phyloP scores from a whole-genome alignment of 1,284 basidiomycete genomes.

The Ganoderma lucidum region DNA sequence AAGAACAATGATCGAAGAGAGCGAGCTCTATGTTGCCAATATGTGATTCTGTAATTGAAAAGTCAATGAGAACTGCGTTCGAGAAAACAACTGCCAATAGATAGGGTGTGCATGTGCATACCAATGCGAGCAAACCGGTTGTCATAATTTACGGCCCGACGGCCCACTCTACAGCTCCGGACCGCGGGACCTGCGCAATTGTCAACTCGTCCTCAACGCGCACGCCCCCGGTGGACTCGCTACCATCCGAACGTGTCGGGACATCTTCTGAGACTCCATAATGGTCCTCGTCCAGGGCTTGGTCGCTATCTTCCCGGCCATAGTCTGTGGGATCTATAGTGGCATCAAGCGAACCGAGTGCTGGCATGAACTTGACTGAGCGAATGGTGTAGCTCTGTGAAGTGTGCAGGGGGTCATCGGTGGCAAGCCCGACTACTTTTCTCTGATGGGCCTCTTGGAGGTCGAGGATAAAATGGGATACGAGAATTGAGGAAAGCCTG shows the following conservation, averaged over 20 bases:
- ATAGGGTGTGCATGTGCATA: neutral
- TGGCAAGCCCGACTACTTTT: slow-evolving; percentile 50
- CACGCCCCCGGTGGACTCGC: neutral
- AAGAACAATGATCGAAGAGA: neutral
- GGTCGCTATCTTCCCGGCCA: neutral
- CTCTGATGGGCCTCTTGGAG: slow-evolving; percentile 5
- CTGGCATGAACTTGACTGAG: neutral
- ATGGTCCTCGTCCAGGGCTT: neutral
- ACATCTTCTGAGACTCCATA: neutral
- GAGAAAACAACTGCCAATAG: neutral
- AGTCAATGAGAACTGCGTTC: neutral
- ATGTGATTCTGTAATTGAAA: neutral
- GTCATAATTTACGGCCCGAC: neutral
- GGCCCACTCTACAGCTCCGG: neutral
- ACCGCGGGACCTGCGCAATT: neutral
- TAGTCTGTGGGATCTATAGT: neutral
- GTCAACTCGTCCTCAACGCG: neutral
- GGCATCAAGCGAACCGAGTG: neutral
- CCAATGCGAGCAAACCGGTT: neutral
- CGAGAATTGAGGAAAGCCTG: too few relatives aligned
- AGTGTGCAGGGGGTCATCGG: neutral
- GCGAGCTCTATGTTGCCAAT: neutral
- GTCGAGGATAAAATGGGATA: neutral
- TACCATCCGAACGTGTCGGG: neutral
- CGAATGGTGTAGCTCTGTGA: neutral